A percentile compares a stretch with the other conserved stretches of the same genome.
phyloP scores from a whole-genome alignment of 768 basidiomycete species.

The Obba rivulosa region DNA sequence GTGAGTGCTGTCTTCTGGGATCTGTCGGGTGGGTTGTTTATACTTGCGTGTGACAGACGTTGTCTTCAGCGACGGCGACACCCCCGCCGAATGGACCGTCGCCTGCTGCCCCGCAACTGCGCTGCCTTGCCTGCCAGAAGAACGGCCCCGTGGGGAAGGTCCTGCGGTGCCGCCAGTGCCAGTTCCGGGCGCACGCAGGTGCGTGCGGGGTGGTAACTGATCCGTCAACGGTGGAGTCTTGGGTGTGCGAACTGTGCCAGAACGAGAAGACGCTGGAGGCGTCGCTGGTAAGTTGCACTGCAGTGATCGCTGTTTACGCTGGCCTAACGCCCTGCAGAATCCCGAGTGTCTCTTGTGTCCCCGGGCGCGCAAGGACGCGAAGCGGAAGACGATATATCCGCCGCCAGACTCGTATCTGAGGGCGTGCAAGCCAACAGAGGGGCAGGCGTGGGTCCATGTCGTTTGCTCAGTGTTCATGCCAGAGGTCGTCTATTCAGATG shows the following conservation, averaged over 20 bases:
- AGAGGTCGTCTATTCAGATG: constrained; percentile 80
- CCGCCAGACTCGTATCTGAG: constrained; percentile 63
- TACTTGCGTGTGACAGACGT: constrained; percentile 23
- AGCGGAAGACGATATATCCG: constrained; percentile 40
- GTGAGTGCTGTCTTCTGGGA: constrained; percentile 24
- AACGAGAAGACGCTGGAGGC: constrained; percentile 81
- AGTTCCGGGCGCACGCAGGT: constrained; percentile 74
- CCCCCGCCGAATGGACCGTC: constrained; percentile 50
- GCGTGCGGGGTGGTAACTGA: constrained; percentile 67
- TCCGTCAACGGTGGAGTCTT: constrained; percentile 58
- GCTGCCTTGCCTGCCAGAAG: constrained; percentile 73
- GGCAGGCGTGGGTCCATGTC: constrained; percentile 88
- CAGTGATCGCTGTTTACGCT: neutral
- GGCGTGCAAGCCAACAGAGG: constrained; percentile 86
- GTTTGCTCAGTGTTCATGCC: constrained; percentile 85
- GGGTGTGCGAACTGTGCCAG: constrained; percentile 85
- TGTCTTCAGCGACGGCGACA: constrained; percentile 44
- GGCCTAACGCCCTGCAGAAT: constrained; percentile 40
- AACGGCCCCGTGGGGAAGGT: constrained; percentile 74
- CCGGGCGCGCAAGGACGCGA: constrained; percentile 44
- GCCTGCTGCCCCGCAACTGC: constrained; percentile 51
- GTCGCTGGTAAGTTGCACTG: constrained; percentile 53
- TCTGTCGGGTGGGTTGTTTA: neutral
- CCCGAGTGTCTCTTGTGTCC: constrained; percentile 87
- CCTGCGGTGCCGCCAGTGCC: constrained; percentile 76